Conservation (phyloP, 305 asterid genomes). For the Stenogyne calaminthoides region DNA sequence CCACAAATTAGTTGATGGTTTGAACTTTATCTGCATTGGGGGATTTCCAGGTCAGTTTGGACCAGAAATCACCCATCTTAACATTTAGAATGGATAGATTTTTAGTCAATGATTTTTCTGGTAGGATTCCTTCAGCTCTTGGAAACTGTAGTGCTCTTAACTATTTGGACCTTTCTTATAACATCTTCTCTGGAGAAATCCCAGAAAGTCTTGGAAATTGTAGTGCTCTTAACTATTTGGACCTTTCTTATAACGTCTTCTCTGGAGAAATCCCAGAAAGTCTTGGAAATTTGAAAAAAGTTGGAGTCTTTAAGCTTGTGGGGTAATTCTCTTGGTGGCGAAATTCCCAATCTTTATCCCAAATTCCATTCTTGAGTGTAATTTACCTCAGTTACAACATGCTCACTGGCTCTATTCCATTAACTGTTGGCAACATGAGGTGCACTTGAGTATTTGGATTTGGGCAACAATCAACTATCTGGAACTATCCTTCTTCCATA, state of each 20-base stretch:
- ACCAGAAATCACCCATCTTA: constrained; percentile 59
- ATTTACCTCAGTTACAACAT: constrained; percentile 51
- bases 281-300: constrained; percentile 46
- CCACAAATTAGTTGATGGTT: constrained; percentile 36
- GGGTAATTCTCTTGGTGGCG: constrained; percentile 54
- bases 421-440: constrained; percentile 52
- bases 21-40: constrained; percentile 54
- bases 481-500: constrained; percentile 69
- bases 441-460: constrained; percentile 39
- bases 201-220: constrained; percentile 72
- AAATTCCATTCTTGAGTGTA: constrained; percentile 42
- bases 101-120: constrained; percentile 54
- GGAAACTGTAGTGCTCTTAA: constrained; percentile 56
- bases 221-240: no score
- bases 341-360: constrained; percentile 58
- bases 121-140: constrained; percentile 57
- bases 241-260: no score
- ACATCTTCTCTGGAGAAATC: constrained; percentile 58
- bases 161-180: constrained; percentile 52
- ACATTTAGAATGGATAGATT: constrained; percentile 49
- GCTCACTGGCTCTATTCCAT: constrained; percentile 72
- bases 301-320: constrained; percentile 49
- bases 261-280: no score
- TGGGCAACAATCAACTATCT: constrained; percentile 51
- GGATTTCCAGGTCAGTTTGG: constrained; percentile 73